phyloP scores from a whole-genome alignment of 2,329 filamentous ascomycete species.

The Chaetomium olivaceum region DNA sequence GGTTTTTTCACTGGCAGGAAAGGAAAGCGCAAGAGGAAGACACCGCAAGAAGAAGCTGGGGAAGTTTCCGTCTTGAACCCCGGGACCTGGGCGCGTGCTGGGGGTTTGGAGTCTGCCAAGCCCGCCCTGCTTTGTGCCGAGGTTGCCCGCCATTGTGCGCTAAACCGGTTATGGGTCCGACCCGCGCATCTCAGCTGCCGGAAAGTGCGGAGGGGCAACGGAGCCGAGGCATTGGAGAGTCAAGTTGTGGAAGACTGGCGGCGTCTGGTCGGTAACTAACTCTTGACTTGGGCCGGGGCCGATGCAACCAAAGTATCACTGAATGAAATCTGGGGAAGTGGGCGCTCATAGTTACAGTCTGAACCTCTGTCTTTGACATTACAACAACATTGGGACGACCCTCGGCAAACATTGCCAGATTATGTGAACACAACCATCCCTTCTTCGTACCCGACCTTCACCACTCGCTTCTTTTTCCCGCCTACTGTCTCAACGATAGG shows the following conservation, averaged over 20 bases:
- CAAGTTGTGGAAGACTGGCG: not conserved
- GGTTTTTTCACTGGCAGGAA: not conserved
- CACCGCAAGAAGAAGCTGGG: constrained; percentile 23
- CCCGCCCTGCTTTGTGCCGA: constrained; percentile 23
- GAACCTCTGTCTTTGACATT: no score
- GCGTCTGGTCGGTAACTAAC: not conserved
- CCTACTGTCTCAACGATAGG: not conserved
- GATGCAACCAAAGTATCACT: not conserved
- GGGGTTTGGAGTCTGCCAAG: constrained; percentile 12
- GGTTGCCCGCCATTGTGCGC: constrained; percentile 24
- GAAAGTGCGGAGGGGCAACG: constrained; percentile 18
- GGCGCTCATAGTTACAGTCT: no score
- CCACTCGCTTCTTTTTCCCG: not conserved
- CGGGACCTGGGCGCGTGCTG: not conserved
- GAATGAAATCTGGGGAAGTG: not conserved
- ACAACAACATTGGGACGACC: not conserved
- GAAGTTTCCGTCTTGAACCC: constrained; percentile 22
- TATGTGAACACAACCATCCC: not conserved
- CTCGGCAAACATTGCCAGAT: not conserved
- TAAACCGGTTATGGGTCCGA: constrained; percentile 17
- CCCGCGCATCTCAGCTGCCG: not conserved
- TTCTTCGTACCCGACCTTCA: not conserved
- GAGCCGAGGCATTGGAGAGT: constrained; percentile 19
- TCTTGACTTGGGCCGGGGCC: not conserved
- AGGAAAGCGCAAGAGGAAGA: not conserved